phyloP scores from a whole-genome alignment of 2,329 filamentous ascomycete genomes.

The Fonsecaea multimorphosa region DNA sequence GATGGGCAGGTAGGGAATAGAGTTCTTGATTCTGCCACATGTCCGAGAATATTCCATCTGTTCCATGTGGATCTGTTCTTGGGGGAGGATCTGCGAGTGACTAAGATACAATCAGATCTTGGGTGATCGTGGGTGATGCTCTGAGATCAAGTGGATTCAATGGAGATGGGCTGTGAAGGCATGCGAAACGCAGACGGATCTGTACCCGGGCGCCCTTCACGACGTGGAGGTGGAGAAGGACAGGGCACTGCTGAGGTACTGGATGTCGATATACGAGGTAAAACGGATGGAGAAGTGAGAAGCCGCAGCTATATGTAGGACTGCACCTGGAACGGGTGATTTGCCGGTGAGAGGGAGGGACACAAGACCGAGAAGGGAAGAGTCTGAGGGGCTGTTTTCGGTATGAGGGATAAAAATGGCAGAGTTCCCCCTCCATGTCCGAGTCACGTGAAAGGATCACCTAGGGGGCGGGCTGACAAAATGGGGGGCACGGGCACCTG shows the following conservation, averaged over 20 bases:
- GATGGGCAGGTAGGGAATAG: not conserved
- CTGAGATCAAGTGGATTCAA: not conserved
- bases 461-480: not conserved
- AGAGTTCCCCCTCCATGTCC: not conserved
- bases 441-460: not conserved
- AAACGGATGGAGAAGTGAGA: not conserved
- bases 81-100: not conserved
- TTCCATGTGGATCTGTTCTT: slow-evolving; percentile 1
- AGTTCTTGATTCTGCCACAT: not conserved
- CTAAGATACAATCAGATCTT: not conserved
- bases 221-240: not conserved
- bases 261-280: not conserved
- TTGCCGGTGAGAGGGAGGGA: not conserved
- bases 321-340: not conserved
- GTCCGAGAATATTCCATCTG: slow-evolving; percentile 3
- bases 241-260: not conserved
- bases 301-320: not conserved
- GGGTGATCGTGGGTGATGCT: slow-evolving; percentile 4
- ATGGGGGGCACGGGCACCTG: not conserved
- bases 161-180: not conserved
- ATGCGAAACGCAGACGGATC: not conserved
- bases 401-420: slow-evolving; percentile 1
- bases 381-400: not conserved
- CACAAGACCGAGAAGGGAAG: not conserved
- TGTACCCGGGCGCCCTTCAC: not conserved